Percentiles rank a stretch among this genome's conserved stretches.
Conservation (phyloP, 148 eudicot species). For the Salicornia ramosissima region DNA sequence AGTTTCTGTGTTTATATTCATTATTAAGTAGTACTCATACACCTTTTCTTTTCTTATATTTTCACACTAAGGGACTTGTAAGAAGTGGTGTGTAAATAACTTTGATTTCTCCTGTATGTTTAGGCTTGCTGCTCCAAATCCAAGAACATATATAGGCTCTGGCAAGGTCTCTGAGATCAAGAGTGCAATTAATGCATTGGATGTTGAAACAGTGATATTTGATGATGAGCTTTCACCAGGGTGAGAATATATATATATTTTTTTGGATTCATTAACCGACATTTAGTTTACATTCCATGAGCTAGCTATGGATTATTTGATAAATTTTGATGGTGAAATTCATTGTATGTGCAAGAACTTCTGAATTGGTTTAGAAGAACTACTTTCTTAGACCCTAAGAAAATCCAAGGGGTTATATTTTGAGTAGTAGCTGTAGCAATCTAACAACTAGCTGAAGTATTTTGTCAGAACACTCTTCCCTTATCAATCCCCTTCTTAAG, state of each 20-base stretch:
- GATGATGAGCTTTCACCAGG: slow-evolving; percentile 98
- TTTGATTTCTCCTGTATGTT: slow-evolving; percentile 18
- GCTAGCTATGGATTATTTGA: neutral
- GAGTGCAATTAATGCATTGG: slow-evolving; percentile 78
- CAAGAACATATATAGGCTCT: slow-evolving; percentile 87
- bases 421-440: neutral
- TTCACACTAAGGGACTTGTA: slow-evolving; percentile 1
- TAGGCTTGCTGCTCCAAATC: slow-evolving; percentile 72
- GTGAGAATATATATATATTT: slow-evolving; percentile 42
- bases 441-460: too few relatives aligned
- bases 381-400: neutral
- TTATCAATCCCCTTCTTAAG: neutral
- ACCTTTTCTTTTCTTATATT: neutral
- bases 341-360: neutral
- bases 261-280: neutral
- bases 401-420: neutral
- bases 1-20: too few relatives aligned
- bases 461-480: neutral
- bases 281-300: neutral
- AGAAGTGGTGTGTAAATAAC: neutral
- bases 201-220: slow-evolving; percentile 87
- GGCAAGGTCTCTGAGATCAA: slow-evolving; percentile 95
- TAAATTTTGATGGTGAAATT: neutral
- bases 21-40: too few relatives aligned
- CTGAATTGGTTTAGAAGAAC: neutral